Evolutionary conservation across 192 early-diverging fungal genomes (phyloP).

Genomic region (Entomortierella parvispora): DNA sequence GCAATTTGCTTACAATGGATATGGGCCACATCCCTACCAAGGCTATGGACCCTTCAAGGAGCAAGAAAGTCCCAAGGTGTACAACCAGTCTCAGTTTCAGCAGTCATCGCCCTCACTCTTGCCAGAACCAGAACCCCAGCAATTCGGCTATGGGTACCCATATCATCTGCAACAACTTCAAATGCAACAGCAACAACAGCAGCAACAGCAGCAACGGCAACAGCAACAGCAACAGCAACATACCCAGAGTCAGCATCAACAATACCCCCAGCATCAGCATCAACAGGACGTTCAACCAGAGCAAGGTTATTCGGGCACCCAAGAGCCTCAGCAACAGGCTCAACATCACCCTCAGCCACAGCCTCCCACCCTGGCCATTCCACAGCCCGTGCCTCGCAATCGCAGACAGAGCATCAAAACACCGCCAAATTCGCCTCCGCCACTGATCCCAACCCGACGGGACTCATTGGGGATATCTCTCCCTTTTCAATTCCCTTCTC

Average conservation of each 20-base stretch:
- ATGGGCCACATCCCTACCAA: not conserved
- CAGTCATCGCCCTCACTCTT: conserved; percentile 15
- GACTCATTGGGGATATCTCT: conserved; percentile 21
- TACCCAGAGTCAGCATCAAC: not conserved
- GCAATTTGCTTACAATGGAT: conserved; percentile 2
- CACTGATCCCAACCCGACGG: conserved; percentile 21
- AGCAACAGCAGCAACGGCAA: not conserved
- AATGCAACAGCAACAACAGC: conserved; percentile 4
- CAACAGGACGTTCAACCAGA: conserved; percentile 12
- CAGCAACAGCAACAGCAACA: not conserved
- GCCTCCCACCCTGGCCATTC: not conserved
- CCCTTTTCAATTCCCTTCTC: conserved; percentile 5
- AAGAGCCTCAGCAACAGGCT: not conserved
- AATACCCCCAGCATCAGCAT: conserved; percentile 11
- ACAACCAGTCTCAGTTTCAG: conserved; percentile 9
- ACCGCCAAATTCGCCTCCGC: conserved; percentile 17
- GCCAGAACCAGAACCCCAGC: conserved; percentile 6
- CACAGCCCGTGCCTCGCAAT: not conserved
- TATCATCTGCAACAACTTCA: not conserved
- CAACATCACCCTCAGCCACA: not conserved
- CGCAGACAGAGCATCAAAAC: conserved; percentile 13
- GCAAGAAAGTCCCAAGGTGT: not conserved
- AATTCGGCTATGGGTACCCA: not conserved
- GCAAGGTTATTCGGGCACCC: conserved; percentile 7
- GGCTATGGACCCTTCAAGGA: not conserved